Evolutionary conservation across 169 alveolate species (phyloP), one percentile per base, ranked within the genome.

Genomic region (Eimeria sp.): DNA sequence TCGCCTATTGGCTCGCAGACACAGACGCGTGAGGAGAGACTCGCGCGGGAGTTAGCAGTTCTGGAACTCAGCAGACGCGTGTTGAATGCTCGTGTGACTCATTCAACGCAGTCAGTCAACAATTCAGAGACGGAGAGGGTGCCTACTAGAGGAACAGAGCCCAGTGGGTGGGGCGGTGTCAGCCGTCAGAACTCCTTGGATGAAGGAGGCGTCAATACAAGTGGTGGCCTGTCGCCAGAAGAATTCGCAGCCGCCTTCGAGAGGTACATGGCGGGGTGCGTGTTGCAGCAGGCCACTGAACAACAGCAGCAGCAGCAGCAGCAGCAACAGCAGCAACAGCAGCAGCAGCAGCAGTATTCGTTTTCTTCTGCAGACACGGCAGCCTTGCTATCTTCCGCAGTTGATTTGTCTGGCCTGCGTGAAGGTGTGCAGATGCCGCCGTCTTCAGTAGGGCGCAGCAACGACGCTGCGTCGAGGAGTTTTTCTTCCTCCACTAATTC

Each of bases 341-440:
- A 57, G 63, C 86, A 58, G 75, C 40, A 57, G 90, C 92, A 86
- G 80, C 92, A 57, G 5, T 7, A 43, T 40, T 9, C 78, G 22
- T 58, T 86, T 25, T 40, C 92, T 11, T 57, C 92, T 14, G 58
- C 92, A 61, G 92, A 86, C 75, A 86, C 58, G 16, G 92, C 92
- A 4, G 92, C 92, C 25, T 30, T 86, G 65, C 63, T 86, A 10
- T 86, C 75, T 13, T 86, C 92, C 34, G 92, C 92, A 58, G 92
- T 86, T 18, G 92, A 86, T 58, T 63, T 86, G 61, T 57, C 92
- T n/a, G 63, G 92, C 43, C 65, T 86, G 22, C 92, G 92, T 34
- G 92, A 86, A 20, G 63, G 80, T 49, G 34, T 63, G 43, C 92
- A 58, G 51, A 22, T 49, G 49, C n/a, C 63, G 45, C 20, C 80